phyloP scores from a whole-genome alignment of 495 filamentous ascomycete genomes.

The Neurospora tetraspora region DNA sequence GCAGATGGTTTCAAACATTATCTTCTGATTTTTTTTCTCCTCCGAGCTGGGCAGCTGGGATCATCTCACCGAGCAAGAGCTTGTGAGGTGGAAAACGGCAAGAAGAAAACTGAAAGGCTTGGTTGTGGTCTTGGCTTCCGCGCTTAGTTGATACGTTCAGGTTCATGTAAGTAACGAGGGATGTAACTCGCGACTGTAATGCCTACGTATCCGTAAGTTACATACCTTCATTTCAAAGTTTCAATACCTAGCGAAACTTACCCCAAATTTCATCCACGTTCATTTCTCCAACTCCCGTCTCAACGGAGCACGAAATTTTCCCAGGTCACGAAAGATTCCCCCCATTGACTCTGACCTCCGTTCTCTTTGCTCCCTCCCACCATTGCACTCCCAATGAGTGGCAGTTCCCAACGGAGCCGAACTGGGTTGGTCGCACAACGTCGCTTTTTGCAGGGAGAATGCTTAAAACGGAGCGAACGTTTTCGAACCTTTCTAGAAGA shows the following conservation, averaged over 20 bases:
- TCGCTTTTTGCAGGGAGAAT: background rate
- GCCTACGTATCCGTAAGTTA: background rate
- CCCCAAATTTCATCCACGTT: background rate
- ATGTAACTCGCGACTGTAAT: background rate
- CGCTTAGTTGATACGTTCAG: background rate
- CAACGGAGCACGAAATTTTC: background rate
- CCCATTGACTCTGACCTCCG: background rate
- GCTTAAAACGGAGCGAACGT: background rate
- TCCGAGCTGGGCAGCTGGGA: background rate
- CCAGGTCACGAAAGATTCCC: background rate
- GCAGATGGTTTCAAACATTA: background rate
- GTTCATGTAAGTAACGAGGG: background rate
- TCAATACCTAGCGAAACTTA: background rate
- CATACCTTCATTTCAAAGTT: background rate
- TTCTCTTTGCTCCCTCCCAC: background rate
- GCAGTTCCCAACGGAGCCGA: background rate
- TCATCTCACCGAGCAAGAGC: background rate
- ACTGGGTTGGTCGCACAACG: background rate
- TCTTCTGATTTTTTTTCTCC: background rate
- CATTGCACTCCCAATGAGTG: background rate
- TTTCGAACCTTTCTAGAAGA: background rate
- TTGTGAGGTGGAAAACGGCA: background rate
- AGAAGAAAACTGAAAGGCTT: background rate
- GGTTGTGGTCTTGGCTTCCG: background rate
- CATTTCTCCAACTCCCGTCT: background rate